Percentiles rank a stretch among this genome's conserved stretches.
Evolutionary conservation across 306 rosid species (phyloP).

Genomic region (Cajanus cajan): DNA sequence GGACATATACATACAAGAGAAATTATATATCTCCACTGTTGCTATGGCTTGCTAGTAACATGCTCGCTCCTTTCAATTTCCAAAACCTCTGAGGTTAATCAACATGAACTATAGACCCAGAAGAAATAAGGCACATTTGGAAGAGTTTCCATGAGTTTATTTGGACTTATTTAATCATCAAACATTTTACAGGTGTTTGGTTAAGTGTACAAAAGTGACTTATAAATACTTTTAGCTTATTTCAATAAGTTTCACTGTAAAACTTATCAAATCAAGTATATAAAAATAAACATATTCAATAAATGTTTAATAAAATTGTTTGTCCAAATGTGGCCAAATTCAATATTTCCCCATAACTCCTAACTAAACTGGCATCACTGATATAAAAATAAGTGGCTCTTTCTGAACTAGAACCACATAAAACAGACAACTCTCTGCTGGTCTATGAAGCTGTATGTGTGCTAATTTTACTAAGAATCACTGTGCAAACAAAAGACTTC

Average conservation of each 20-base stretch:
- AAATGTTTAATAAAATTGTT: not conserved
- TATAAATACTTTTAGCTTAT: not conserved
- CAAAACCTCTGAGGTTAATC: not conserved
- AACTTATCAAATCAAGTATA: not conserved
- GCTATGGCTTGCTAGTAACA: not conserved
- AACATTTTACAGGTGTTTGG: not conserved
- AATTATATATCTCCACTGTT: not conserved
- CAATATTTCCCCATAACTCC: not conserved
- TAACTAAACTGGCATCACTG: not conserved
- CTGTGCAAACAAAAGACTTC: constrained; percentile 3
- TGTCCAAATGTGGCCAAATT: not conserved
- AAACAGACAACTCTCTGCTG: not conserved
- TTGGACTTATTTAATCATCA: not conserved
- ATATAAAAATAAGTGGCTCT: not conserved
- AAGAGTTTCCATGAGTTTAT: not conserved
- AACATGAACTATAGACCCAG: not conserved
- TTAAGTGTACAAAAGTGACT: not conserved
- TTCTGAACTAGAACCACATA: not conserved
- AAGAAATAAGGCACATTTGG: not conserved
- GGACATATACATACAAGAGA: not conserved
- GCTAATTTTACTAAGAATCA: not conserved
- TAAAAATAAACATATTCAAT: not conserved
- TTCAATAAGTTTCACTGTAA: not conserved
- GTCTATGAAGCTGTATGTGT: not conserved
- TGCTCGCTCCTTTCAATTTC: not conserved